Conservation (phyloP, 768 basidiomycete species). For the Lactarius sp. region DNA sequence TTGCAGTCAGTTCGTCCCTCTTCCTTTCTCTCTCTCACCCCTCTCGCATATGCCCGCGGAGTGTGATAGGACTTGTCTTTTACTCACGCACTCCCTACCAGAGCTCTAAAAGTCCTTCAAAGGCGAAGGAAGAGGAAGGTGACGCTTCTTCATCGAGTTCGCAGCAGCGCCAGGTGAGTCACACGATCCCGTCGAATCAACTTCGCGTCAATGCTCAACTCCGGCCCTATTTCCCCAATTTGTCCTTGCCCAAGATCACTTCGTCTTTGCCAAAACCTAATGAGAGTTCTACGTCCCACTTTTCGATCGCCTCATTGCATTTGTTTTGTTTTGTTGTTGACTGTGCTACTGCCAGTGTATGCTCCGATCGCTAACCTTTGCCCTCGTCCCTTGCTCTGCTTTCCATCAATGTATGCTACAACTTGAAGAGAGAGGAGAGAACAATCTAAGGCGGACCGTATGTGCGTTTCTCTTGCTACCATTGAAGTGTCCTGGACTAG, state of each 20-base stretch:
- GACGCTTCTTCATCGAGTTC: constrained; percentile 1
- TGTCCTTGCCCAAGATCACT: constrained; percentile 19
- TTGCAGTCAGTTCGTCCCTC: constrained; percentile 3
- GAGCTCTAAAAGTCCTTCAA: neutral
- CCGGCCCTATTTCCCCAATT: neutral
- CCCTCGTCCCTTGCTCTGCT: neutral
- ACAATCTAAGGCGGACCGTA: neutral
- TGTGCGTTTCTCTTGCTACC: neutral
- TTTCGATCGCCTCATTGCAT: neutral
- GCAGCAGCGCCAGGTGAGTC: constrained; percentile 8
- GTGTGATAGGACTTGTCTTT: neutral
- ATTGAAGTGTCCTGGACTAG: neutral
- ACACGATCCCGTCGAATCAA: neutral
- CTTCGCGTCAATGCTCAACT: neutral
- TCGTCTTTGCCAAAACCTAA: constrained; percentile 20
- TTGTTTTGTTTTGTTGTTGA: neutral
- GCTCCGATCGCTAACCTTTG: neutral
- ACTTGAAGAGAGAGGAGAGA: no score
- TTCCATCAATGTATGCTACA: neutral
- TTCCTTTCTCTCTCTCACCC: no score
- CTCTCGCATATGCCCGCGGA: neutral
- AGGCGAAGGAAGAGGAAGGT: neutral
- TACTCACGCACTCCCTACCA: neutral
- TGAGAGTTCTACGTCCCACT: neutral
- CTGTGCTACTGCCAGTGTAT: neutral